phyloP scores from a whole-genome alignment of 2,329 filamentous ascomycete species.

The Penicillium expansum region DNA sequence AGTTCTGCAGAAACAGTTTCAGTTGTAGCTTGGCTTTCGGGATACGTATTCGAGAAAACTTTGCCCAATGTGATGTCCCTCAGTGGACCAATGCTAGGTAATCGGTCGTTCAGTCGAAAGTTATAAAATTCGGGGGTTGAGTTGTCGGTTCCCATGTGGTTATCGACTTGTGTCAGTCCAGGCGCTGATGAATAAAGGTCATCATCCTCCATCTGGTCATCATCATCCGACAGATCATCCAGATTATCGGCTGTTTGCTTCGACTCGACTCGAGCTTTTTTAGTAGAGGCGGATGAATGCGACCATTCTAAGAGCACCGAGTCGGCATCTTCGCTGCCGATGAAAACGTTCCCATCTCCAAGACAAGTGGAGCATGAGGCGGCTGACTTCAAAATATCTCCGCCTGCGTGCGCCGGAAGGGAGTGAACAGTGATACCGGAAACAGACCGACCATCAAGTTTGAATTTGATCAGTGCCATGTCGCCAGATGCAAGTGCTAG shows the following conservation, averaged over 20 bases:
- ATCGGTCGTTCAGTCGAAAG: conserved; percentile 73
- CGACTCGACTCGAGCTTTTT: conserved; percentile 59
- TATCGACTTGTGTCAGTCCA: conserved; percentile 17
- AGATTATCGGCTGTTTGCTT: conserved; percentile 51
- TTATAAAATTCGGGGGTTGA: conserved; percentile 54
- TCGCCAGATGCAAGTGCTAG: conserved; percentile 73
- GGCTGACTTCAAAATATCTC: conserved; percentile 58
- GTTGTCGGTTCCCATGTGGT: conserved; percentile 21
- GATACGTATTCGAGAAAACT: conserved; percentile 46
- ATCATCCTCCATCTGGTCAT: conserved; percentile 57
- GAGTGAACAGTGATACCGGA: conserved; percentile 75
- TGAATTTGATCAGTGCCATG: conserved; percentile 74
- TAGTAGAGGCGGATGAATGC: conserved; percentile 59
- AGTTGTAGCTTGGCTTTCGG: conserved; percentile 44
- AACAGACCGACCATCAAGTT: conserved; percentile 84
- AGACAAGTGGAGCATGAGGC: conserved; percentile 70
- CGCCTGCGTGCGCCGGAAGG: conserved; percentile 62
- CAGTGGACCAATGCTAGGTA: conserved; percentile 77
- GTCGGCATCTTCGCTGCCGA: conserved; percentile 81
- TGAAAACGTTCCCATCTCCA: conserved; percentile 68
- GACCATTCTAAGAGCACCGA: conserved; percentile 80
- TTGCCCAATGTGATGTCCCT: conserved; percentile 70
- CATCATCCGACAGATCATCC: conserved; percentile 58
- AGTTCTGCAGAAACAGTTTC: conserved; percentile 39
- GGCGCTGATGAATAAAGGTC: conserved; percentile 47